Evolutionary conservation across 2,329 filamentous ascomycete genomes (phyloP).

Genomic region (Fusarium euwallaceae): DNA sequence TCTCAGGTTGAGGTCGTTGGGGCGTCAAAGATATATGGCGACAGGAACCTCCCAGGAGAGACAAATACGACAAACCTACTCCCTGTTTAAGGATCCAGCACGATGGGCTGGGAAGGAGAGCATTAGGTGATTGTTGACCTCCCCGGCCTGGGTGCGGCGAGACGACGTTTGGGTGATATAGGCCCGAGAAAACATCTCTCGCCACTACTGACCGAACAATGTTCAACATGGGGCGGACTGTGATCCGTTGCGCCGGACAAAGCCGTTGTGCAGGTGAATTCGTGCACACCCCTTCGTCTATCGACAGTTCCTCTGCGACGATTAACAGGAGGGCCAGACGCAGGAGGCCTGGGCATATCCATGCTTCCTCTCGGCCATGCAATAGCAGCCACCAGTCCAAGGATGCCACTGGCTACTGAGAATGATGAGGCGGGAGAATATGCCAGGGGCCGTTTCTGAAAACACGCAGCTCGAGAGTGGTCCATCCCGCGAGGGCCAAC

Average conservation of each 20-base stretch:
- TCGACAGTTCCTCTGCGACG: slow-evolving; percentile 11
- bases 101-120: neutral
- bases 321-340: slow-evolving; percentile 4
- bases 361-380: slow-evolving; percentile 16
- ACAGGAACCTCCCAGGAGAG: slow-evolving; percentile 11
- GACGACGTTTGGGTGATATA: slow-evolving; percentile 28
- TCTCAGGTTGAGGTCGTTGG: slow-evolving; percentile 22
- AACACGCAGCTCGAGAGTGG: neutral
- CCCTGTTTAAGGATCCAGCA: slow-evolving; percentile 11
- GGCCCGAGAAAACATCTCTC: slow-evolving; percentile 16
- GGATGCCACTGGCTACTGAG: slow-evolving; percentile 10
- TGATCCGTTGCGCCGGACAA: slow-evolving; percentile 6
- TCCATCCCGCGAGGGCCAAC: neutral
- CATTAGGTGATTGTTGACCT: slow-evolving; percentile 6
- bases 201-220: slow-evolving; percentile 6
- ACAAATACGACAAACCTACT: neutral
- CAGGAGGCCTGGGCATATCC: slow-evolving; percentile 15
- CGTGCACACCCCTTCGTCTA: slow-evolving; percentile 11
- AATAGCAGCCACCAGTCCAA: slow-evolving; percentile 23
- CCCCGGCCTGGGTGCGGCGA: slow-evolving; percentile 4
- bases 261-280: slow-evolving; percentile 3
- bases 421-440: slow-evolving; percentile 7
- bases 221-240: neutral
- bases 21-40: slow-evolving; percentile 32
- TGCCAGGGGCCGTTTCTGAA: slow-evolving; percentile 17